These are phyloP conservation scores for Mesembryanthemum crystallinum DNA, from an alignment of 148 eudicot species.

Conservation along the genomic window DNA sequence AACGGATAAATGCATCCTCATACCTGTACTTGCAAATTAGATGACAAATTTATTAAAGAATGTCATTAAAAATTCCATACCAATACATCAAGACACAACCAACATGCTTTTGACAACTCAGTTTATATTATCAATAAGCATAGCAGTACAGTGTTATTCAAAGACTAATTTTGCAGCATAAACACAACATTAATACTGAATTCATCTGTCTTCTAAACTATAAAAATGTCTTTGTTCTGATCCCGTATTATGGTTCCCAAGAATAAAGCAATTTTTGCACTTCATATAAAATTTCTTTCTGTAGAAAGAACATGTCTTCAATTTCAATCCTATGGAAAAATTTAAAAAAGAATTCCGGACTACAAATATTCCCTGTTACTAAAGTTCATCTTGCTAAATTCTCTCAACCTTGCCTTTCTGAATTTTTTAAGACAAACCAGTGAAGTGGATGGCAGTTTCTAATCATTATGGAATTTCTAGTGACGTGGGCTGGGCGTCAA, in stretches of 20 bases:
- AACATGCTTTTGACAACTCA: background rate
- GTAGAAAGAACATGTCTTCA: background rate
- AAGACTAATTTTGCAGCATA: background rate
- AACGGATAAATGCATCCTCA: constrained; percentile 92
- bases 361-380: background rate
- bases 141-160: background rate
- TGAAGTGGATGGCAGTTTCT: background rate
- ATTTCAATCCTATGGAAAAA: background rate
- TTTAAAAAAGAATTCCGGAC: background rate
- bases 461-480: background rate
- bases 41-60: background rate
- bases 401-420: background rate
- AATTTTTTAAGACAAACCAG: background rate
- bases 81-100: background rate
- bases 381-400: background rate
- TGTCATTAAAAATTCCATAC: background rate
- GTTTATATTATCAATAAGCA: background rate
- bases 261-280: background rate
- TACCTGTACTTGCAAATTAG: constrained; percentile 43
- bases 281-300: background rate
- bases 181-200: background rate
- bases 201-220: background rate
- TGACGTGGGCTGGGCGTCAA: background rate
- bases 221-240: background rate
- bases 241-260: background rate